Evolutionary conservation across 495 filamentous ascomycete species (phyloP).

Genomic region (Niebla homalea): DNA sequence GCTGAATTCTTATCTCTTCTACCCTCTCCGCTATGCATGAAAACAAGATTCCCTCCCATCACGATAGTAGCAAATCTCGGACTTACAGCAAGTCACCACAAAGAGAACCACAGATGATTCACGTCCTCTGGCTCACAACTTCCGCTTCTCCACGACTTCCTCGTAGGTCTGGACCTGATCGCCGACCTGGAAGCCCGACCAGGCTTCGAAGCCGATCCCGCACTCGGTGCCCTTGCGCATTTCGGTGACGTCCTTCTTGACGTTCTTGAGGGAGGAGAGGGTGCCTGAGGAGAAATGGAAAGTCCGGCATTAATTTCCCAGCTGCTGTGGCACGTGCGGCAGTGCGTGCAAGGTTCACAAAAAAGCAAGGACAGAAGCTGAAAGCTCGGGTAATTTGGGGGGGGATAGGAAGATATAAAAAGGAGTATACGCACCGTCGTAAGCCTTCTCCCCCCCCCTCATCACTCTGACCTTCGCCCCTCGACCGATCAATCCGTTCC

Average conservation of each 20-base stretch:
- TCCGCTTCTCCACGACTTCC: slow-evolving; percentile 58
- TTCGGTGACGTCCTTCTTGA: slow-evolving; percentile 79
- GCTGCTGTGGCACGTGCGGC: too few species aligned
- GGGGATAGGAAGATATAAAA: background rate
- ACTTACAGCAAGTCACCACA: too few species aligned
- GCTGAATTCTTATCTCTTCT: too few species aligned
- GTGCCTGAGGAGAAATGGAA: slow-evolving; percentile 54
- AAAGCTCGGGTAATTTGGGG: too few species aligned
- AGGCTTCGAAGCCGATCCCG: slow-evolving; percentile 72
- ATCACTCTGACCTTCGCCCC: slow-evolving; percentile 56
- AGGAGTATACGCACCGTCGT: slow-evolving; percentile 74
- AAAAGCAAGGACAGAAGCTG: background rate
- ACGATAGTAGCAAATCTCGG: too few species aligned
- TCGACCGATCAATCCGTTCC: slow-evolving; percentile 58
- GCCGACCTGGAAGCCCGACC: slow-evolving; percentile 63
- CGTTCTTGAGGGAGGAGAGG: slow-evolving; percentile 70
- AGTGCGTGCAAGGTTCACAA: too few species aligned
- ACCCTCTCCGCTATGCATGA: too few species aligned
- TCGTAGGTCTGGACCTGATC: slow-evolving; percentile 84
- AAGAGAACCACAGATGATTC: too few species aligned
- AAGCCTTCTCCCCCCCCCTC: slow-evolving; percentile 55
- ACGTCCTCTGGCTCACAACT: slow-evolving; percentile 26
- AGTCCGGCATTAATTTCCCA: too few species aligned
- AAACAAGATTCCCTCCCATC: too few species aligned
- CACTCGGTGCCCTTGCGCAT: slow-evolving; percentile 89